These are phyloP conservation scores for Cryptomeria japonica DNA, from an alignment of 75 land plant species.

Conservation along the genomic window DNA sequence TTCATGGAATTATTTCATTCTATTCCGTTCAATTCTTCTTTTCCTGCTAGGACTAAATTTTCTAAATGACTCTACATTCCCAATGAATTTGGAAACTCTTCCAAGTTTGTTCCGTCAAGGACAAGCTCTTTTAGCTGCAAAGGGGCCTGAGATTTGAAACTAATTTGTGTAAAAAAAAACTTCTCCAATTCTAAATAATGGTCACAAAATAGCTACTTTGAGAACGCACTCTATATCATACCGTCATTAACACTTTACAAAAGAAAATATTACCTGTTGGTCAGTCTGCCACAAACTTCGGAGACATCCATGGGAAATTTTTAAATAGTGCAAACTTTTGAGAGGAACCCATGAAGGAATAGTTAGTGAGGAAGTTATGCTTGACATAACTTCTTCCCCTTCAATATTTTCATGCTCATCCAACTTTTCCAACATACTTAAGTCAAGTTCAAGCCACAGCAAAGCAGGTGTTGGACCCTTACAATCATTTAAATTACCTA, in stretches of 20 bases:
- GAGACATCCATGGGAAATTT: background rate
- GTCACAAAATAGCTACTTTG: too few species aligned
- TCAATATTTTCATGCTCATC: too few species aligned
- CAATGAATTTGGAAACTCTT: background rate
- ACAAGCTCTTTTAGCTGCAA: background rate
- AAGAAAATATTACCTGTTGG: background rate
- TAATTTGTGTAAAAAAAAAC: background rate
- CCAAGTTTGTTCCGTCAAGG: background rate
- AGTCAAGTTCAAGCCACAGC: background rate
- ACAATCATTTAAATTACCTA: background rate
- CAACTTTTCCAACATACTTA: background rate
- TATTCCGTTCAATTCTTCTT: background rate
- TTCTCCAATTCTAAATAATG: too few species aligned
- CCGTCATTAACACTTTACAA: background rate
- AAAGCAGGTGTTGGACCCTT: background rate
- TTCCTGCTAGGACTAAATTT: background rate
- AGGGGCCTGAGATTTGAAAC: background rate
- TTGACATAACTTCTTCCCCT: too few species aligned
- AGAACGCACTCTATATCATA: too few species aligned
- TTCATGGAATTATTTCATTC: background rate
- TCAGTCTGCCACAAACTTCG: background rate
- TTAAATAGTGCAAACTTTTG: background rate
- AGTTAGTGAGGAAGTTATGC: too few species aligned
- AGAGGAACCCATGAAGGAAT: conserved; percentile 5
- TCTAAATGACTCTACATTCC: background rate